Conservation (phyloP, 257 asterid genomes). For the Nicotiana benthamiana region DNA sequence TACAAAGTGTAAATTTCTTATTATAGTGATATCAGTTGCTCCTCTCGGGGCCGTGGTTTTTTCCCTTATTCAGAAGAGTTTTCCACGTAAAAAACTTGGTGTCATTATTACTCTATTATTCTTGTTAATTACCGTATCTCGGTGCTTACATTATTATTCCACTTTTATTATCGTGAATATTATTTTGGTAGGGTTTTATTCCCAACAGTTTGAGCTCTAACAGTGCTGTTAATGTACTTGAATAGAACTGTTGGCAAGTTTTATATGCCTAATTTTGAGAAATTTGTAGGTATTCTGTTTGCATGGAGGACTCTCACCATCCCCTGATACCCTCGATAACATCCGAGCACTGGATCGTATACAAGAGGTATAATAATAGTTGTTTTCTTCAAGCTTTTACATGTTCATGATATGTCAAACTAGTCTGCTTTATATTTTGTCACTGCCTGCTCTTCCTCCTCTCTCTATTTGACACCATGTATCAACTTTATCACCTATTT, state of each 20-base stretch:
- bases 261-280: constrained; percentile 12
- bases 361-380: constrained; percentile 54
- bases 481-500: background rate
- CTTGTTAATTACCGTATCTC: too few relatives aligned
- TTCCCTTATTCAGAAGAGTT: too few relatives aligned
- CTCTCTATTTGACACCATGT: background rate
- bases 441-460: background rate
- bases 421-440: background rate
- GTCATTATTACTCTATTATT: too few relatives aligned
- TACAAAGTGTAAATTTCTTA: too few relatives aligned
- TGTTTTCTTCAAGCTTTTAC: background rate
- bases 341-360: constrained; percentile 88
- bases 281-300: constrained; percentile 71
- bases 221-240: background rate
- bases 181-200: too few relatives aligned
- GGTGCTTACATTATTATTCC: too few relatives aligned
- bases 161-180: too few relatives aligned
- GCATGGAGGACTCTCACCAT: constrained; percentile 96
- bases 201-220: constrained; percentile 29
- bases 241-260: constrained; percentile 6
- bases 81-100: too few relatives aligned
- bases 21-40: too few relatives aligned
- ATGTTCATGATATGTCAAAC: background rate
- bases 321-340: constrained; percentile 88
- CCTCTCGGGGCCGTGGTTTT: too few relatives aligned